Evolutionary conservation across 2,329 filamentous ascomycete species (phyloP).

Genomic region (Thielaviopsis punctulata): DNA sequence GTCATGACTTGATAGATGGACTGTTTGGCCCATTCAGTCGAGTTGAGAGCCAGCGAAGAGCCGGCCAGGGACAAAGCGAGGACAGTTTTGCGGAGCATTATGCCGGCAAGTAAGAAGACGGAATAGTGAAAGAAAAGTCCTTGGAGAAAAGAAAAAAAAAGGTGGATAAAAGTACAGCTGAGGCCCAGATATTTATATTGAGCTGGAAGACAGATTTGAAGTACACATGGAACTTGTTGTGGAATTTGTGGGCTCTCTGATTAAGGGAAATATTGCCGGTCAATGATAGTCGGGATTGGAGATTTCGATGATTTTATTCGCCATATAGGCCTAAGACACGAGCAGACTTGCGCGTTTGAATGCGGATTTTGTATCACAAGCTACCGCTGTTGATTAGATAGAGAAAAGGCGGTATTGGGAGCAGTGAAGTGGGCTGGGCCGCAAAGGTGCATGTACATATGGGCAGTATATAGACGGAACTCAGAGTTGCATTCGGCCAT

Average conservation of each 20-base stretch:
- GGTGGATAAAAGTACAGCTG: no score
- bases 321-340: neutral
- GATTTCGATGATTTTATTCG: neutral
- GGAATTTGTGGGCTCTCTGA: neutral
- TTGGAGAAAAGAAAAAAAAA: neutral
- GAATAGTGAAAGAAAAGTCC: neutral
- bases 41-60: conserved; percentile 15
- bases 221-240: neutral
- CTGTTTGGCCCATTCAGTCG: conserved; percentile 22
- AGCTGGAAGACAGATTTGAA: no score
- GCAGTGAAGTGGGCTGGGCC: no score
- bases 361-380: no score
- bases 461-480: no score
- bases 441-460: no score
- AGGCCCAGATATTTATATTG: no score
- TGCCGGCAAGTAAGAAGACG: neutral
- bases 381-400: no score
- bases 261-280: neutral
- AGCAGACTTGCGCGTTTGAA: no score
- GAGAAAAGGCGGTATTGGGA: no score
- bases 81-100: neutral
- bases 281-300: neutral
- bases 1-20: conserved; percentile 30
- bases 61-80: neutral
- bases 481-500: neutral